Conservation (phyloP, 2,329 filamentous ascomycete species). For the Bipolaris bicolor region DNA sequence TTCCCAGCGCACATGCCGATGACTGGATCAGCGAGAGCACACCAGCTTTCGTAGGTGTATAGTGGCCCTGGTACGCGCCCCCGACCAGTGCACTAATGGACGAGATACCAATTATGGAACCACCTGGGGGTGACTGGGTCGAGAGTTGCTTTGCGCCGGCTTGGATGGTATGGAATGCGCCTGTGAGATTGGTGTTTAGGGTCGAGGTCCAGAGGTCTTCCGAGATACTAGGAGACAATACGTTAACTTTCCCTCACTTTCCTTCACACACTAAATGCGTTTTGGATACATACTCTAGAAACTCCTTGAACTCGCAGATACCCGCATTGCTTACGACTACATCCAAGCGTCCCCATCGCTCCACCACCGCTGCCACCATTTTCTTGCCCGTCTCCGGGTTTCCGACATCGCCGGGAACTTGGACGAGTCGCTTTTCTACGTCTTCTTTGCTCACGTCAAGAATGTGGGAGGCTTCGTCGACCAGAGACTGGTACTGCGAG, state of each 20-base stretch:
- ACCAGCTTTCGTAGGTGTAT: conserved; percentile 85
- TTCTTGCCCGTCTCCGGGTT: conserved; percentile 72
- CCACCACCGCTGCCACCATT: conserved; percentile 71
- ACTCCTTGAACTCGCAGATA: conserved; percentile 86
- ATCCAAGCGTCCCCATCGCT: conserved; percentile 61
- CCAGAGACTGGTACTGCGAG: conserved; percentile 57
- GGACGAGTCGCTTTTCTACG: conserved; percentile 59
- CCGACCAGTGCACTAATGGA: conserved; percentile 79
- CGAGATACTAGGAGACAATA: conserved; percentile 59
- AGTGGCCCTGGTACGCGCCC: conserved; percentile 79
- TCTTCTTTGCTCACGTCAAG: conserved; percentile 35
- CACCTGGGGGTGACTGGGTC: conserved; percentile 64
- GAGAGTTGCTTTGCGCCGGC: conserved; percentile 86
- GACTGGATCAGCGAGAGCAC: conserved; percentile 83
- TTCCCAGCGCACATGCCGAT: conserved; percentile 77
- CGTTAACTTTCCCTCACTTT: background rate
- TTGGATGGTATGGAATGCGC: conserved; percentile 87
- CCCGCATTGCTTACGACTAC: conserved; percentile 89
- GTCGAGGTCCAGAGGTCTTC: conserved; percentile 74
- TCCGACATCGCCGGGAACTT: conserved; percentile 78
- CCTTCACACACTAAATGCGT: background rate
- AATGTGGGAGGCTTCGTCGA: conserved; percentile 43
- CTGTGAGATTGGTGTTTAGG: conserved; percentile 79
- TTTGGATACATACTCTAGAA: conserved; percentile 65
- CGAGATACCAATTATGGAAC: conserved; percentile 78